Percentiles rank a stretch among this genome's conserved stretches.
phyloP scores from a whole-genome alignment of 768 basidiomycete genomes.

The Termitomyces eurrhizus region DNA sequence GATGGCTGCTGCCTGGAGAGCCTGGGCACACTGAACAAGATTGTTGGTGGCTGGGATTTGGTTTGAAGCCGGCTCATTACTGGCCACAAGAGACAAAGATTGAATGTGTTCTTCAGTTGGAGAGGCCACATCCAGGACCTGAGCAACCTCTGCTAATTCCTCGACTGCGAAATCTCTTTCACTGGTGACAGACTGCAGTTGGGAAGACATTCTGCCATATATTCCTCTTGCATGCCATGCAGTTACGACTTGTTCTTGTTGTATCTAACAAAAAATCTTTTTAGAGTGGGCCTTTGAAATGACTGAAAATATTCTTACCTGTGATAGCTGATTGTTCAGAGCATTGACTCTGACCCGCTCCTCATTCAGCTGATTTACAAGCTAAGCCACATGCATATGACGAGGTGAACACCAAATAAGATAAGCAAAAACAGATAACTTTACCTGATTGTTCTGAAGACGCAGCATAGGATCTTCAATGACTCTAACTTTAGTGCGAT shows the following conservation, averaged over 20 bases:
- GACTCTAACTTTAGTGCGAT: not conserved
- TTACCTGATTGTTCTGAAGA: not conserved
- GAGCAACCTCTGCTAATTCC: no score
- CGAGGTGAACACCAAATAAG: not conserved
- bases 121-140: no score
- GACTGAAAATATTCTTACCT: not conserved
- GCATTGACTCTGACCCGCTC: not conserved
- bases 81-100: no score
- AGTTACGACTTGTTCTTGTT: not conserved
- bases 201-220: not conserved
- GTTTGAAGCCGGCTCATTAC: no score
- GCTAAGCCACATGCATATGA: not conserved
- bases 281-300: not conserved
- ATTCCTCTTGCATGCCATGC: not conserved
- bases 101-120: no score
- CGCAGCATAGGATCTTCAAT: not conserved
- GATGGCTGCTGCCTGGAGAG: no score
- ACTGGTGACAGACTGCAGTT: not conserved
- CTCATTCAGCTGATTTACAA: not conserved
- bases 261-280: not conserved
- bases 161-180: no score
- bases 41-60: no score
- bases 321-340: not conserved
- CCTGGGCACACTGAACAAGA: no score
- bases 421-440: not conserved